A percentile compares a stretch with the other conserved stretches of the same genome.
Evolutionary conservation across 2,329 filamentous ascomycete species (phyloP).

Genomic region (Sporothrix brunneoviolacea): DNA sequence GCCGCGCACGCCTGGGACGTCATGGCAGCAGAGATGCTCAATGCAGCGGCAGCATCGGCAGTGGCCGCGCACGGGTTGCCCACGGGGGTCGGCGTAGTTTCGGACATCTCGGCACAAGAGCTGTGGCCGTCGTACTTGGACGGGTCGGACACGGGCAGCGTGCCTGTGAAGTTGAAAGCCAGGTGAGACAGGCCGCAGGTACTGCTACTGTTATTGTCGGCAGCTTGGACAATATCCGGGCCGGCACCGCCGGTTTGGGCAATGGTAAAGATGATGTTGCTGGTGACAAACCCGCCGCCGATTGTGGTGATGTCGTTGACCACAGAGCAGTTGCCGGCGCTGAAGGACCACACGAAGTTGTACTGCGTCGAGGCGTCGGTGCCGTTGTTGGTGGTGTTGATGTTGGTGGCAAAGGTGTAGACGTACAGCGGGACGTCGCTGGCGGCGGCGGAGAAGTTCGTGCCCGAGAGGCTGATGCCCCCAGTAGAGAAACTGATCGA

Average conservation of each 20-base stretch:
- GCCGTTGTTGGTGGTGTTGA: slow-evolving; percentile 1
- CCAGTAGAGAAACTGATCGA: background rate
- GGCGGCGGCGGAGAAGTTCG: slow-evolving; percentile 6
- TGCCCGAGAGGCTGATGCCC: slow-evolving; percentile 1
- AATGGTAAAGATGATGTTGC: background rate
- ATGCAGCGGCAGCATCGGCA: slow-evolving; percentile 16
- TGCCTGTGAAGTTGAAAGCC: slow-evolving; percentile 14
- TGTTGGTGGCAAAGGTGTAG: background rate
- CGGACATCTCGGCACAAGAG: slow-evolving; percentile 6
- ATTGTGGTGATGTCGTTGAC: background rate
- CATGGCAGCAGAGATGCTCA: slow-evolving; percentile 17
- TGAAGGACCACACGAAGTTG: slow-evolving; percentile 1
- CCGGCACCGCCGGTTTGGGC: background rate
- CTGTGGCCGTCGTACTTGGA: slow-evolving; percentile 2
- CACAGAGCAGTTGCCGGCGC: slow-evolving; percentile 5
- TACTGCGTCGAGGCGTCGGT: background rate
- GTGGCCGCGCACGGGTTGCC: slow-evolving; percentile 19
- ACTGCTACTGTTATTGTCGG: too few relatives aligned
- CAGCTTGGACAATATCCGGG: background rate
- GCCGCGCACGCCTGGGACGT: background rate
- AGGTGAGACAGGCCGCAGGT: background rate
- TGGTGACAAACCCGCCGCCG: background rate
- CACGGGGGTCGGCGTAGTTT: slow-evolving; percentile 7
- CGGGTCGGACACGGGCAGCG: background rate
- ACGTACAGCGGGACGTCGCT: background rate